A percentile compares a stretch with the other conserved stretches of the same genome.
Conservation (phyloP, 352 stramenopile genomes). For the Phytopythium oedochilum region DNA sequence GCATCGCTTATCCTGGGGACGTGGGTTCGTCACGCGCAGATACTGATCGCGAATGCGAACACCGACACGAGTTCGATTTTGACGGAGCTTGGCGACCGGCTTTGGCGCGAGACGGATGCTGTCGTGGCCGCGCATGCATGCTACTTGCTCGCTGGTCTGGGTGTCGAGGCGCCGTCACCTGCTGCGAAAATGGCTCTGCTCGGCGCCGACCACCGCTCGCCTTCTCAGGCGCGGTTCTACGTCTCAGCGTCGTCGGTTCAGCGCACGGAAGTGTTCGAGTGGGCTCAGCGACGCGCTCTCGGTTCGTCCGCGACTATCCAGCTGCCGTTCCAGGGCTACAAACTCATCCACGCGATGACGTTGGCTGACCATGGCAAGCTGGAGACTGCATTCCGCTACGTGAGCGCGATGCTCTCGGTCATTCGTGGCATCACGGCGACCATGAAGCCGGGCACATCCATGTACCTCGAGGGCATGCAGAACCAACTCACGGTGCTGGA, state of each 20-base stretch:
- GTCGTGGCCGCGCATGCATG: slow-evolving; percentile 77
- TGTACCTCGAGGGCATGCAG: slow-evolving; percentile 87
- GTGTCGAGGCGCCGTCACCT: slow-evolving; percentile 71
- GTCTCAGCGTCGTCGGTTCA: slow-evolving; percentile 74
- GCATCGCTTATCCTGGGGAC: slow-evolving; percentile 55
- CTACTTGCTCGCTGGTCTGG: slow-evolving; percentile 69
- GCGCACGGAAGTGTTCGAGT: slow-evolving; percentile 85
- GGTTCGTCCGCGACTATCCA: slow-evolving; percentile 39
- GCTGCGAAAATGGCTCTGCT: slow-evolving; percentile 78
- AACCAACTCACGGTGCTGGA: slow-evolving; percentile 85
- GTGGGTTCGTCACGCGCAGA: slow-evolving; percentile 79
- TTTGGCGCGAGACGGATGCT: slow-evolving; percentile 63
- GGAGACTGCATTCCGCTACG: slow-evolving; percentile 83
- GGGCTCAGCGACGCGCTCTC: slow-evolving; percentile 63
- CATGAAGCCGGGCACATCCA: slow-evolving; percentile 78
- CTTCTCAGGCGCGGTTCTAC: slow-evolving; percentile 75
- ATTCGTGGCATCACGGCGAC: slow-evolving; percentile 68
- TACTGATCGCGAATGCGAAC: slow-evolving; percentile 77
- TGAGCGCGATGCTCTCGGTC: slow-evolving; percentile 79
- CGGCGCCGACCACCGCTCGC: slow-evolving; percentile 66
- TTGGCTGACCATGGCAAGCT: slow-evolving; percentile 81
- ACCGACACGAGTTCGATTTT: slow-evolving; percentile 82
- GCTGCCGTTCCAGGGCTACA: slow-evolving; percentile 88
- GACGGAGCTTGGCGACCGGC: slow-evolving; percentile 72
- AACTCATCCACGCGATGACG: slow-evolving; percentile 86